A percentile compares a stretch with the other conserved stretches of the same genome.
phyloP scores from a whole-genome alignment of 2,329 filamentous ascomycete genomes.

The Penicillium sp. region DNA sequence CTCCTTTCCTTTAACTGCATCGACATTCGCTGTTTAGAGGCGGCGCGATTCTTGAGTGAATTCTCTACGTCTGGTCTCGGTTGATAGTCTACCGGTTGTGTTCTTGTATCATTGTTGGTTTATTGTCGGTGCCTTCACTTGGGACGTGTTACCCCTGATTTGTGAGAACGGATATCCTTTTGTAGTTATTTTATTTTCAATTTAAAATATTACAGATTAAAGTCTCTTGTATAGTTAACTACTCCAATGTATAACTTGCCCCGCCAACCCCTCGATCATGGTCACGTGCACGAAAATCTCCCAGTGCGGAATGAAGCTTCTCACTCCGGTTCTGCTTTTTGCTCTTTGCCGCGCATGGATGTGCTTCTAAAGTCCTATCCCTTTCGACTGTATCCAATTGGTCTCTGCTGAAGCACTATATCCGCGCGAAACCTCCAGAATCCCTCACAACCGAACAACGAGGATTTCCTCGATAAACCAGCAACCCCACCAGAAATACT shows the following conservation, averaged over 20 bases:
- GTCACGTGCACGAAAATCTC: slow-evolving; percentile 15
- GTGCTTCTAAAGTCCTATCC: neutral
- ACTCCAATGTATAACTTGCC: neutral
- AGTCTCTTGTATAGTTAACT: neutral
- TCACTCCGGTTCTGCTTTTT: neutral
- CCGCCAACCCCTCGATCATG: neutral
- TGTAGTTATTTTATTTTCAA: neutral
- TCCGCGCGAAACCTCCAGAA: neutral
- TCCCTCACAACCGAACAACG: neutral
- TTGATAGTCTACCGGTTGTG: neutral
- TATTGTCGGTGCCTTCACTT: neutral
- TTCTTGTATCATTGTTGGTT: neutral
- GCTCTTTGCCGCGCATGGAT: slow-evolving; percentile 3
- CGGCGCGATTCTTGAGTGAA: neutral
- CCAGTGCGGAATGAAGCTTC: slow-evolving; percentile 4
- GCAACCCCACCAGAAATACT: neutral
- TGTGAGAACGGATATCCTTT: neutral
- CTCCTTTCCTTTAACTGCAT: slow-evolving; percentile 14
- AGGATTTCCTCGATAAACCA: neutral
- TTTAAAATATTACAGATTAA: neutral
- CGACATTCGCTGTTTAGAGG: slow-evolving; percentile 3
- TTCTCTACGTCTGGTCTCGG: neutral
- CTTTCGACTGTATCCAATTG: slow-evolving; percentile 1
- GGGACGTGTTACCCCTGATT: neutral
- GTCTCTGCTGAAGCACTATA: neutral